phyloP scores from a whole-genome alignment of 2,329 filamentous ascomycete genomes.

The Fusarium sororula region DNA sequence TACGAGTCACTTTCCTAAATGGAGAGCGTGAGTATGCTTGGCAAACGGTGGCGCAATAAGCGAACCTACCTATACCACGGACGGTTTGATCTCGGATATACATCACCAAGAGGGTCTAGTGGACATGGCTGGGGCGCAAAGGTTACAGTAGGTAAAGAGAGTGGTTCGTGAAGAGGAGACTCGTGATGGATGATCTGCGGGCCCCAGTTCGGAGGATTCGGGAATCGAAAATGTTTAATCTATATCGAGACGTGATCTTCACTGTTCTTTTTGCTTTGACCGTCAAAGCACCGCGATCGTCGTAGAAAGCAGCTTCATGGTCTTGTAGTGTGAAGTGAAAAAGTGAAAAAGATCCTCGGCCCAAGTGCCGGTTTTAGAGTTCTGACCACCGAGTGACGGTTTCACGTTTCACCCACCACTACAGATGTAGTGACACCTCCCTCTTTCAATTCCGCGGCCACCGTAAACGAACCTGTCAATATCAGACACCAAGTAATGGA shows the following conservation, averaged over 20 bases:
- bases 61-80: not conserved
- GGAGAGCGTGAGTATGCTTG: not conserved
- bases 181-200: not conserved
- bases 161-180: not conserved
- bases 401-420: not conserved
- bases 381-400: not conserved
- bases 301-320: not conserved
- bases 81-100: not conserved
- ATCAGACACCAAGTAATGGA: not conserved
- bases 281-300: not conserved
- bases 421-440: not conserved
- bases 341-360: not conserved
- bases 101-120: not conserved
- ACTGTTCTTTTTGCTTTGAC: not conserved
- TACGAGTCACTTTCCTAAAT: not conserved
- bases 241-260: not conserved
- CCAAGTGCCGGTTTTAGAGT: not conserved
- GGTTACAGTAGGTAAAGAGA: not conserved
- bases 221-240: not conserved
- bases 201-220: not conserved
- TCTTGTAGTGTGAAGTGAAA: not conserved
- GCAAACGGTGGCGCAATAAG: not conserved
- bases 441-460: not conserved
- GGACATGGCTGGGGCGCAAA: not conserved
- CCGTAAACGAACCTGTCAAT: not conserved